These are phyloP conservation scores for Diatrype stigma DNA, from an alignment of 2,329 filamentous ascomycete genomes.

Conservation along the genomic window DNA sequence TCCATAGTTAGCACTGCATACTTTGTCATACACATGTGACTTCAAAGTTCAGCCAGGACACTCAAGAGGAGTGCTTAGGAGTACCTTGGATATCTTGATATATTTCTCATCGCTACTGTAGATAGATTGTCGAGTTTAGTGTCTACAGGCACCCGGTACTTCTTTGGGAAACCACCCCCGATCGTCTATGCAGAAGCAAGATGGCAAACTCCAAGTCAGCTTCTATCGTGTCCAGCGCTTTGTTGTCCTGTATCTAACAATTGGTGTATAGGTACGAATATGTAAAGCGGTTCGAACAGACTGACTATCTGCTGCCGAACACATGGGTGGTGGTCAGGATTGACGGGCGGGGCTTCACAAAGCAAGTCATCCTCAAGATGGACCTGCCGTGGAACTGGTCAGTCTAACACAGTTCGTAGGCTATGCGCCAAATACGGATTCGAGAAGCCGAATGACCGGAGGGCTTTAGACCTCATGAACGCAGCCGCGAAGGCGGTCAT, in stretches of 20 bases:
- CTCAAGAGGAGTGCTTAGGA: too few relatives aligned
- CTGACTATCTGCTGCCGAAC: slow-evolving; percentile 75
- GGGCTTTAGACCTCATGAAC: slow-evolving; percentile 92
- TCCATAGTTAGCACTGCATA: too few relatives aligned
- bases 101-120: too few relatives aligned
- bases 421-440: slow-evolving; percentile 81
- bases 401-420: slow-evolving; percentile 37
- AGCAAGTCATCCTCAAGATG: slow-evolving; percentile 53
- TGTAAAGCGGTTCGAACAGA: slow-evolving; percentile 82
- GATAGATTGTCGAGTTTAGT: too few relatives aligned
- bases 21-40: too few relatives aligned
- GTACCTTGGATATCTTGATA: too few relatives aligned
- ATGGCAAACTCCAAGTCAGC: slow-evolving; percentile 56
- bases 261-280: slow-evolving; percentile 73
- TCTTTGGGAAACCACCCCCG: too few relatives aligned
- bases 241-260: slow-evolving; percentile 12
- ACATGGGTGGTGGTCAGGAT: slow-evolving; percentile 95
- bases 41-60: too few relatives aligned
- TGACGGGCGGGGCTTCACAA: slow-evolving; percentile 92
- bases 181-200: too few relatives aligned
- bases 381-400: too few relatives aligned
- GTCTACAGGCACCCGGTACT: too few relatives aligned
- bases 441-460: slow-evolving; percentile 84
- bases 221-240: not conserved
- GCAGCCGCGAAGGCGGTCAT: slow-evolving; percentile 81